Percentiles rank a stretch among this genome's conserved stretches.
Evolutionary conservation across 208 protist genomes (phyloP).

Genomic region (Trypanosoma avium): DNA sequence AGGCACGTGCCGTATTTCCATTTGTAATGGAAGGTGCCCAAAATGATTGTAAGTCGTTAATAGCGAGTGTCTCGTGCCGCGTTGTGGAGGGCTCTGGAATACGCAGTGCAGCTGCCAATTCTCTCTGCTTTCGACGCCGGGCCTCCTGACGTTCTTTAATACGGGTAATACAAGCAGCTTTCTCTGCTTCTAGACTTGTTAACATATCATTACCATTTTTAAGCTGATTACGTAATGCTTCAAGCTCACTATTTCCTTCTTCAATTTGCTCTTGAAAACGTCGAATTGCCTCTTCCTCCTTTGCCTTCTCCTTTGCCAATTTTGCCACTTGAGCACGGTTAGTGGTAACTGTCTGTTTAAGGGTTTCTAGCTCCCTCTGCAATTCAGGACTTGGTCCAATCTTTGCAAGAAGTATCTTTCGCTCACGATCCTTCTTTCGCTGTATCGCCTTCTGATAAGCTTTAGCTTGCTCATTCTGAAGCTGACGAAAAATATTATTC

Average conservation of each 20-base stretch:
- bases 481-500: slow-evolving; percentile 20
- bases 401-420: slow-evolving; percentile 58
- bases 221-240: slow-evolving; percentile 22
- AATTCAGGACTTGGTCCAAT: slow-evolving; percentile 65
- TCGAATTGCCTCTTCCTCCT: slow-evolving; percentile 52
- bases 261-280: slow-evolving; percentile 44
- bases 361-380: slow-evolving; percentile 55
- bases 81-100: slow-evolving; percentile 43
- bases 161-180: slow-evolving; percentile 24
- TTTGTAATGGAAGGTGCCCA: slow-evolving; percentile 9
- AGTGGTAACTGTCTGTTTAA: slow-evolving; percentile 46
- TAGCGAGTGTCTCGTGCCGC: slow-evolving; percentile 65
- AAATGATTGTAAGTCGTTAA: slow-evolving; percentile 73
- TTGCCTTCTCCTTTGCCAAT: slow-evolving; percentile 58
- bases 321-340: slow-evolving; percentile 57
- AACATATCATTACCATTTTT: slow-evolving; percentile 27
- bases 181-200: slow-evolving; percentile 39
- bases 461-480: slow-evolving; percentile 56
- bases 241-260: slow-evolving; percentile 48
- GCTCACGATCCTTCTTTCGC: slow-evolving; percentile 60
- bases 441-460: slow-evolving; percentile 49
- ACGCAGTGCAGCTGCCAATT: slow-evolving; percentile 34
- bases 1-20: not conserved
- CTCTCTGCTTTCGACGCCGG: slow-evolving; percentile 12
- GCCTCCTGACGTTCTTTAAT: slow-evolving; percentile 32